Percentiles rank a stretch among this genome's conserved stretches.
Evolutionary conservation across 768 basidiomycete species (phyloP).

Genomic region (Phaffia australis): DNA sequence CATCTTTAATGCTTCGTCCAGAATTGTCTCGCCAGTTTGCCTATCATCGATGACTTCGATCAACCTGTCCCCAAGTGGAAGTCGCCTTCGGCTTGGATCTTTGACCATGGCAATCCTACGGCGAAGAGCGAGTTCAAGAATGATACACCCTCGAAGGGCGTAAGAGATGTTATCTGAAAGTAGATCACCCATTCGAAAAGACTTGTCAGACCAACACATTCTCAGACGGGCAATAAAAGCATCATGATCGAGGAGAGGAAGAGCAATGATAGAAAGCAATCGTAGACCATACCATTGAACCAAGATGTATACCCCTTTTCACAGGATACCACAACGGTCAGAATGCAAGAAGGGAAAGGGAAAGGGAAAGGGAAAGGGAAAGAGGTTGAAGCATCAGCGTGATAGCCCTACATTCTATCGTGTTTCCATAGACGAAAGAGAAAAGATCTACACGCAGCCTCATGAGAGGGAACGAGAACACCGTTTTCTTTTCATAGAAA

Average conservation of each 20-base stretch:
- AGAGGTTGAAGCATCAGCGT: background rate
- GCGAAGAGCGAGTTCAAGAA: conserved; percentile 92
- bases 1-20: conserved; percentile 92
- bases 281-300: conserved; percentile 24
- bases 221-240: conserved; percentile 11
- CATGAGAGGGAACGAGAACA: background rate
- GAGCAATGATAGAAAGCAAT: background rate
- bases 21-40: conserved; percentile 87
- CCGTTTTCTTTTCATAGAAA: background rate
- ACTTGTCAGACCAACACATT: background rate
- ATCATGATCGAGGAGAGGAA: background rate
- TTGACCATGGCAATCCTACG: conserved; percentile 81
- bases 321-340: background rate
- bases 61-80: conserved; percentile 66
- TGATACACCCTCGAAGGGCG: conserved; percentile 92
- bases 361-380: background rate
- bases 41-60: conserved; percentile 86
- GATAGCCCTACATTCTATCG: too few relatives aligned
- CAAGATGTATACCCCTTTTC: conserved; percentile 25
- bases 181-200: conserved; percentile 12
- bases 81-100: conserved; percentile 64
- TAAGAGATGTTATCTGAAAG: conserved; percentile 89
- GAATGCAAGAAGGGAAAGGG: background rate
- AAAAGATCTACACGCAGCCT: too few relatives aligned
- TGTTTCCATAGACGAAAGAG: too few relatives aligned